phyloP scores from a whole-genome alignment of 2,329 filamentous ascomycete genomes.

The Daldinia sp. region DNA sequence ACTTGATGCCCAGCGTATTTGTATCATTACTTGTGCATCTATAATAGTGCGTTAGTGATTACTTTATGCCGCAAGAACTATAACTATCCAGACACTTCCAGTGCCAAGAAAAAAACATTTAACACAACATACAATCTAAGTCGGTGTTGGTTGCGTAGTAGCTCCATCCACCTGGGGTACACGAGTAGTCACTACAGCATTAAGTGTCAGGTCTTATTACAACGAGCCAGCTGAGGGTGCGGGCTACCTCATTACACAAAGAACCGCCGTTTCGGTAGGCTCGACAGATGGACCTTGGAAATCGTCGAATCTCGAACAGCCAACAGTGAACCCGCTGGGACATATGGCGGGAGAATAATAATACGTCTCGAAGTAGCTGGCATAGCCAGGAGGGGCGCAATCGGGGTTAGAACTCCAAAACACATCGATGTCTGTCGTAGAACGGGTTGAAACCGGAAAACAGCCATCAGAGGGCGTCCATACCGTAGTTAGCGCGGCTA shows the following conservation, averaged over 20 bases:
- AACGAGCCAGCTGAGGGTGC: neutral
- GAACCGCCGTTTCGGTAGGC: constrained; percentile 45
- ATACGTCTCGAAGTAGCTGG: constrained; percentile 34
- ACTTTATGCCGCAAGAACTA: neutral
- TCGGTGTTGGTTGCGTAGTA: constrained; percentile 35
- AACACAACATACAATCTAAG: constrained; percentile 16
- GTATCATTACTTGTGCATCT: constrained; percentile 42
- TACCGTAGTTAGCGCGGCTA: constrained; percentile 33
- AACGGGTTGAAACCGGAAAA: constrained; percentile 26
- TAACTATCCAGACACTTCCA: too few relatives aligned
- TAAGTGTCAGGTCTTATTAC: constrained; percentile 4
- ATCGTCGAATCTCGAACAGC: constrained; percentile 40
- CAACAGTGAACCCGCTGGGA: constrained; percentile 40
- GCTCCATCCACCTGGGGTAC: constrained; percentile 39
- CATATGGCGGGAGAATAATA: constrained; percentile 48
- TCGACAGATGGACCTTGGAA: constrained; percentile 43
- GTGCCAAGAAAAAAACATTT: neutral
- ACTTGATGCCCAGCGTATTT: constrained; percentile 46
- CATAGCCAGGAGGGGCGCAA: constrained; percentile 34
- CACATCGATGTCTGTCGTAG: constrained; percentile 27
- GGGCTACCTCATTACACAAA: constrained; percentile 41
- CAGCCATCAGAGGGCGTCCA: constrained; percentile 25
- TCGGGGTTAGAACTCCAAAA: constrained; percentile 30
- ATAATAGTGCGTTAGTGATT: neutral
- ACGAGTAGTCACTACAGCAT: constrained; percentile 29